Evolutionary conservation across 441 rosid species (phyloP), one percentile per base, ranked within the genome.

Genomic region (Arabidopsis hybrid): DNA sequence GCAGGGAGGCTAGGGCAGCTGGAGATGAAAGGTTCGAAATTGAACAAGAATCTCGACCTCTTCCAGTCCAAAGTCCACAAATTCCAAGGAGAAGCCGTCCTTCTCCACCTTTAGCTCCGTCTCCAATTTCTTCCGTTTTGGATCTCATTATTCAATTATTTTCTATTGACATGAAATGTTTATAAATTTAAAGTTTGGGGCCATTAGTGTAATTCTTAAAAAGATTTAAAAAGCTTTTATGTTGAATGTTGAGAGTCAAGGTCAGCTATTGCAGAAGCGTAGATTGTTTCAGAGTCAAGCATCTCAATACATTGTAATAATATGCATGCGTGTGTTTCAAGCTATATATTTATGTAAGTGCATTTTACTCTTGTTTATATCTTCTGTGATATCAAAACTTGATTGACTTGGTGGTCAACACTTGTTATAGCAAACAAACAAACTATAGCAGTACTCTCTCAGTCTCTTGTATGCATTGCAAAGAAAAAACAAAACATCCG

Each of bases 1-100:
- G 80, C 76, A 13, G 73, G 72, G 16, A 32, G 72, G 68, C 18
- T 77, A 14, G 76, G 80, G 55, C 45, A 71, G 64, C 72, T 77
- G 12, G 77, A 71, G 80, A 71, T 77, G 80, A 71, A 51, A 66
- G 76, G 68, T 1, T 32, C 29, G 4, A 65, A 55, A 3, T 43
- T 77, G 59, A 51, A 38, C 29, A 71, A 71, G 58, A 72, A 67
- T 35, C 76, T 77, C 6, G 64, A 71, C 36, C 26, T 71, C 68
- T 71, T 58, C 3, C 64, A 60, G 2, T 38, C 43, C 18, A 77
- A 77, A 55, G 72, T 77, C 64, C 16, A 35, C 11, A 65, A 65
- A 43, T 77, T 71, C 42, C 46, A 59, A 39, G 64, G 68, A 71
- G 5, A 71, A 18, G 67, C 47, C 55, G 72, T 77, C 40, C 63